Base-by-base conservation (phyloP, 2,329 filamentous ascomycete species). In the Paracamarosporium sp. region DNA sequence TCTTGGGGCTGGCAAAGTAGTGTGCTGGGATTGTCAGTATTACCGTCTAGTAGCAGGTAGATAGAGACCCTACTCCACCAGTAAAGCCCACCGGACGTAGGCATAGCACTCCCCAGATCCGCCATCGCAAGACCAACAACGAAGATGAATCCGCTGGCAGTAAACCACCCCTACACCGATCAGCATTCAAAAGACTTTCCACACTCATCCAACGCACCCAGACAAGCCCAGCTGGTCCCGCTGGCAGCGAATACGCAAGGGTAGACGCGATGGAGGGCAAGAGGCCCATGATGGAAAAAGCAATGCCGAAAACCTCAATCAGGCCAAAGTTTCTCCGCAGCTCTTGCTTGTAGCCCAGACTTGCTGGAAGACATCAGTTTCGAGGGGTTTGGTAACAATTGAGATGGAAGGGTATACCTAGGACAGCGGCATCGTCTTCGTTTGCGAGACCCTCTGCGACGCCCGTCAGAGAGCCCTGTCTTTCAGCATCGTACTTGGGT, bases 211-310 rank as follows among this genome's bases (percentile, higher is more conserved):
- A 13, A 63, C 69, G 55, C 68, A 83, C 82, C 85, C 86, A 88
- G 53, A 88, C 84, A 80, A 88, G 85, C 4, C 85, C 86, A 3
- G 81, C 84, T 1, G 85, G 85, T 0, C 86, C 86, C 5, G 85
- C 82, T 1, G 86, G 84, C 38, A 88, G 78, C 4, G 84, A 86
- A 63, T 87, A 88, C 0, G 83, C 69, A 12, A 88, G 72, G 0
- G 85, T 87, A 28, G 83, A 84, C 5, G 85, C 85, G 59, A 88
- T 87, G 4, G 85, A 87, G 1, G 85, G 85, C 1, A 88, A 73
- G 6, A 88, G 69, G 1, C 85, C 85, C 84, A 88, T 88, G 62
- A 88, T 76, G 17, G 67, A 72, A 60, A 78, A 78, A 3, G 74
- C 72, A 41, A 78, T 76, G 17, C 72, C 86, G 63, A 88, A 88